Evolutionary conservation across 1,139 yeast genomes (phyloP), one percentile per base, ranked within the genome.

Genomic region (Candida sanyaensis): DNA sequence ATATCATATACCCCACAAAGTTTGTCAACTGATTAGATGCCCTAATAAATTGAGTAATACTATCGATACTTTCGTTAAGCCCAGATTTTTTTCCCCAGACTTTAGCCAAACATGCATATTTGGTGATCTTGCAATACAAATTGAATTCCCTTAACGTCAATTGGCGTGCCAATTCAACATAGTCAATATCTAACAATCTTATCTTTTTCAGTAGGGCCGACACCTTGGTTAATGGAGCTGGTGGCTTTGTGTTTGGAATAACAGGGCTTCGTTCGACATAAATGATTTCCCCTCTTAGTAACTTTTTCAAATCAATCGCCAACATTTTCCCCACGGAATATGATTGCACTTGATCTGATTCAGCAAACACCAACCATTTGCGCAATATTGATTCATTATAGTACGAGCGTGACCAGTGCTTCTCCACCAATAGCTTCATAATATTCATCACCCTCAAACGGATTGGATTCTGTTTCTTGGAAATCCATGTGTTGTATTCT

Each of bases 11-110:
- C 0, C 95, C 86, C 7, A 90, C 92, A 73, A 86, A 91, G 62
- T 88, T 89, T 0, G 98, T 90, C 51, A 92, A 68, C 52, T 83
- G 84, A 60, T 93, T 93, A n/a, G 96, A 89, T 52, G 87, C 84
- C 47, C 78, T 78, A 55, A 91, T 87, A 61, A 90, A 89, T 37
- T 74, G 75, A 13, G 88, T 79, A 47, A 91, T 84, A 54, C 73
- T 49, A 52, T 73, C 60, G 69, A 79, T 45, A 69, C 80, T 50
- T 77, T 87, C 73, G 66, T 64, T 59, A 42, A 83, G 66, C 11
- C 90, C 86, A 37, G 85, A 81, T 61, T 81, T 84, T 54, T 81
- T 78, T 26, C 87, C 86, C 88, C 96, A 88, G 1, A 87, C 86
- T 58, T 93, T 84, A 40, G 88, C 84, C 44, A 92, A 69, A 59